These are phyloP conservation scores for Fusarium nelsonii DNA, from an alignment of 2,329 filamentous ascomycete species.

Conservation along the genomic window DNA sequence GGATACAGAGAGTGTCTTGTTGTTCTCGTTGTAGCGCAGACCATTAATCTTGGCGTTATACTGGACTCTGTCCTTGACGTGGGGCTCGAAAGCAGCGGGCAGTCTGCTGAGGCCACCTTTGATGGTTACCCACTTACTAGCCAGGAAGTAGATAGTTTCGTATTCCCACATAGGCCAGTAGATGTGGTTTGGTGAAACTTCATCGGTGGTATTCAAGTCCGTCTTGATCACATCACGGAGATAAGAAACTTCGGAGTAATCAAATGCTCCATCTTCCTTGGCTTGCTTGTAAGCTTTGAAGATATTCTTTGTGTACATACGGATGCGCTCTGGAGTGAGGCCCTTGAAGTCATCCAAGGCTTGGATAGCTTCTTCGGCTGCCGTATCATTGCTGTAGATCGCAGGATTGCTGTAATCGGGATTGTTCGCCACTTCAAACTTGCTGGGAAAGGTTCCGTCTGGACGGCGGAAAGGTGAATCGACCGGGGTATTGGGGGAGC, in stretches of 20 bases:
- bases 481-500: slow-evolving; percentile 14
- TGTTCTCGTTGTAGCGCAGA: slow-evolving; percentile 1
- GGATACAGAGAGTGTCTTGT: slow-evolving; percentile 22
- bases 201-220: slow-evolving; percentile 53
- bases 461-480: slow-evolving; percentile 37
- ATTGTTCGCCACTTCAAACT: slow-evolving; percentile 43
- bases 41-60: slow-evolving; percentile 20
- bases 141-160: slow-evolving; percentile 24
- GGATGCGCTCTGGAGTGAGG: slow-evolving; percentile 38
- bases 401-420: slow-evolving; percentile 28
- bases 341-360: slow-evolving; percentile 48
- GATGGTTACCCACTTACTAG: slow-evolving; percentile 31
- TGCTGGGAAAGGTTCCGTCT: slow-evolving; percentile 46
- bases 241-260: slow-evolving; percentile 50
- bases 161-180: slow-evolving; percentile 49
- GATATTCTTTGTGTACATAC: slow-evolving; percentile 46
- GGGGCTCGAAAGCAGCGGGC: slow-evolving; percentile 4
- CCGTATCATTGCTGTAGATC: slow-evolving; percentile 45
- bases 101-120: slow-evolving; percentile 14
- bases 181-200: background rate
- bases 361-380: slow-evolving; percentile 38
- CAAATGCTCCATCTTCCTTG: slow-evolving; percentile 47
- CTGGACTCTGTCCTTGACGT: background rate
- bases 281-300: slow-evolving; percentile 51
- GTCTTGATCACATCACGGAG: slow-evolving; percentile 53